A percentile compares a stretch with the other conserved stretches of the same genome.
Evolutionary conservation across 805 yeast genomes (phyloP).

Genomic region (Nakazawaea wickerhamii): DNA sequence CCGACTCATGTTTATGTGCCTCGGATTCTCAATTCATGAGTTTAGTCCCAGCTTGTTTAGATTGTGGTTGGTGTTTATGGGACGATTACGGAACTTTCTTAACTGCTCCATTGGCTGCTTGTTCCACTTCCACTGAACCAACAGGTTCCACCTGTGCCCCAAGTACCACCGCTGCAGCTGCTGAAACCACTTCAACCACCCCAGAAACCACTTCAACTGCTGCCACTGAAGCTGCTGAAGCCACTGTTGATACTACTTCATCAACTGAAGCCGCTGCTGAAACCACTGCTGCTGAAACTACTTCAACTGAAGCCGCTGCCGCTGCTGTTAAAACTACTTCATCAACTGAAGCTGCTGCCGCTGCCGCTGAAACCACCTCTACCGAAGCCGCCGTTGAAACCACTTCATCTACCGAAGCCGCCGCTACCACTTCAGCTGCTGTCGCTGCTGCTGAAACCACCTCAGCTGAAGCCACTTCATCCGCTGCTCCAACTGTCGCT

Average conservation of each 20-base stretch:
- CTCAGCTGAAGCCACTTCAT: conserved; percentile 11
- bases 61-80: conserved; percentile 21
- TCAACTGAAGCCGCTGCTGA: conserved; percentile 21
- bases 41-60: conserved; percentile 29
- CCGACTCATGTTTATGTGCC: conserved; percentile 27
- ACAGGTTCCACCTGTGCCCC: conserved; percentile 27
- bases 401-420: conserved; percentile 16
- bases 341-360: conserved; percentile 6
- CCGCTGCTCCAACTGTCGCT: conserved; percentile 14
- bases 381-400: not conserved
- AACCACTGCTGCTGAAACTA: conserved; percentile 22
- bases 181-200: conserved; percentile 16
- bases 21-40: conserved; percentile 22
- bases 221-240: conserved; percentile 8
- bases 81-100: conserved; percentile 6
- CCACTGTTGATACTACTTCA: conserved; percentile 16
- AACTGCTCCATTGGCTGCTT: conserved; percentile 25
- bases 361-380: conserved; percentile 2
- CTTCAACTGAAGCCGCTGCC: conserved; percentile 12
- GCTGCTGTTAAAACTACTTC: conserved; percentile 15
- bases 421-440: conserved; percentile 25
- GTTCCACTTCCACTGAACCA: conserved; percentile 29
- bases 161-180: conserved; percentile 13
- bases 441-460: conserved; percentile 21
- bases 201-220: conserved; percentile 13